Conservation (phyloP, 2,329 filamentous ascomycete genomes). For the Cryphonectria radicalis region DNA sequence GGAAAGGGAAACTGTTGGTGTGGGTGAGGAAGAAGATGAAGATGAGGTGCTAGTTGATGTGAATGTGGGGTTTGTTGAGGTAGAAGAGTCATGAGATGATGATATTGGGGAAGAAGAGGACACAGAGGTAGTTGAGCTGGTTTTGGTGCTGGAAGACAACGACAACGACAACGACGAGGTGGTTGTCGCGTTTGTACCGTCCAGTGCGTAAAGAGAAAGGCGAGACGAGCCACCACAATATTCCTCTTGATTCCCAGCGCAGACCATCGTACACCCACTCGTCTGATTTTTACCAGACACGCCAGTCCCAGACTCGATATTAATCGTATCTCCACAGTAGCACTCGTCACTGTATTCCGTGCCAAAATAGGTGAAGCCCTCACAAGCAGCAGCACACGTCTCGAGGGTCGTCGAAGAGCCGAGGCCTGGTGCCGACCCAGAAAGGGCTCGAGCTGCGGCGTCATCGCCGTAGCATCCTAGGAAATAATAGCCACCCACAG, state of each 20-base stretch:
- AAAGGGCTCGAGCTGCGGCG: slow-evolving; percentile 20
- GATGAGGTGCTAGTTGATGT: slow-evolving; percentile 14
- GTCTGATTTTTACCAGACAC: slow-evolving; percentile 12
- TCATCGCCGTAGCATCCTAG: slow-evolving; percentile 35
- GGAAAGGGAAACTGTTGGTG: slow-evolving; percentile 18
- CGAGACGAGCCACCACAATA: slow-evolving; percentile 17
- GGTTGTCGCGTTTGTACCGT: neutral
- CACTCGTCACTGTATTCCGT: slow-evolving; percentile 33
- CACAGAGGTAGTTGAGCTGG: neutral
- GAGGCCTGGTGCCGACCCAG: neutral
- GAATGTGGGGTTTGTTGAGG: neutral
- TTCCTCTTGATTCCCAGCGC: slow-evolving; percentile 9
- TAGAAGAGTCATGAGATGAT: neutral
- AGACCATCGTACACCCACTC: slow-evolving; percentile 9
- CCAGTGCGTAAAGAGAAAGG: slow-evolving; percentile 7
- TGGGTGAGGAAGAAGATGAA: slow-evolving; percentile 6
- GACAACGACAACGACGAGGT: neutral
- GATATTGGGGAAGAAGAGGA: neutral
- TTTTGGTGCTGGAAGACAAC: neutral
- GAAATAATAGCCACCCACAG: slow-evolving; percentile 32
- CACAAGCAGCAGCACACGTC: slow-evolving; percentile 35
- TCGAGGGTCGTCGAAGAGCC: slow-evolving; percentile 33
- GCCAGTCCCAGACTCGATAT: neutral
- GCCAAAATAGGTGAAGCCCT: slow-evolving; percentile 35
- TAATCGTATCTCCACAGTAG: slow-evolving; percentile 20